phyloP scores from a whole-genome alignment of 108 stramenopile genomes.

The Aurantiochytrium sp. region DNA sequence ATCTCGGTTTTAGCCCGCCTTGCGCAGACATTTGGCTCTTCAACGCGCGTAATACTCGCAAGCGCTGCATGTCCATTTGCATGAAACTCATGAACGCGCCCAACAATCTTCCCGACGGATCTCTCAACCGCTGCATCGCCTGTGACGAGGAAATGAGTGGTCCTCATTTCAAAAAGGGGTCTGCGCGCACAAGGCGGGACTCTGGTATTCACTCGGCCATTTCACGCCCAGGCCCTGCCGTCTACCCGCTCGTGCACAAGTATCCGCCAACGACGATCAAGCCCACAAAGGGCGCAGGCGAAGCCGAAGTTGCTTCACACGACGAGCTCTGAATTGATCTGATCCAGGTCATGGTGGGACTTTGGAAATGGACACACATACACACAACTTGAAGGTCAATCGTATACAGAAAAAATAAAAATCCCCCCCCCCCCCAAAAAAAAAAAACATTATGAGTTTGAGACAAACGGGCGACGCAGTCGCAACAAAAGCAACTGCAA shows the following conservation, averaged over 20 bases:
- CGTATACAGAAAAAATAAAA: no score
- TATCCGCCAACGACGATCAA: neutral
- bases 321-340: no score
- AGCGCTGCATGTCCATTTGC: neutral
- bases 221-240: neutral
- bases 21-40: neutral
- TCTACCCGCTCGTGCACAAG: neutral
- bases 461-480: no score
- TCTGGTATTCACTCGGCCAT: neutral
- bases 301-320: no score
- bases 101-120: neutral
- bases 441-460: no score
- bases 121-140: neutral
- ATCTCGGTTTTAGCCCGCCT: neutral
- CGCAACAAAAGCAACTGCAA: no score
- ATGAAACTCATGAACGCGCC: neutral
- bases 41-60: neutral
- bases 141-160: neutral
- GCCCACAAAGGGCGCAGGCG: no score
- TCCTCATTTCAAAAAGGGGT: neutral
- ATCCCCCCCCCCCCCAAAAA: no score
- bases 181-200: neutral
- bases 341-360: no score
- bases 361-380: no score
- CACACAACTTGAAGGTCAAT: no score